Percentiles rank a stretch among this genome's conserved stretches.
Conservation (phyloP, 768 basidiomycete species). For the Dictyophora rubrovolvata region DNA sequence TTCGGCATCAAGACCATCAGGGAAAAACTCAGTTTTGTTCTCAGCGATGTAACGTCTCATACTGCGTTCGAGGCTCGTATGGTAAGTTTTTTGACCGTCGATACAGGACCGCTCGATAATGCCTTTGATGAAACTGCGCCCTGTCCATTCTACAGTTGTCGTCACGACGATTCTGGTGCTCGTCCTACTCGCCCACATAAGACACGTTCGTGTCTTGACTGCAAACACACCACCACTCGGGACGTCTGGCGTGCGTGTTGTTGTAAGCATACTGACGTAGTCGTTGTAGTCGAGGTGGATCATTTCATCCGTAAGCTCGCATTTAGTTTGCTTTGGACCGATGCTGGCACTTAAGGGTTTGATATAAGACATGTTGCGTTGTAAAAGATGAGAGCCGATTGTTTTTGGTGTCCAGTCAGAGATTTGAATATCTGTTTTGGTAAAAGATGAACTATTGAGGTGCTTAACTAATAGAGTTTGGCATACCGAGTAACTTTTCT, state of each 20-base stretch:
- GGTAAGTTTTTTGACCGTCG: constrained; percentile 86
- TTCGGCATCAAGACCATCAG: constrained; percentile 61
- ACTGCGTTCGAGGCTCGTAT: constrained; percentile 67
- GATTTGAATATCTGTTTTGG: constrained; percentile 73
- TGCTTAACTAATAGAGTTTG: background rate
- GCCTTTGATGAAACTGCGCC: constrained; percentile 93
- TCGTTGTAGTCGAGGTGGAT: constrained; percentile 74
- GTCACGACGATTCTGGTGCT: constrained; percentile 77
- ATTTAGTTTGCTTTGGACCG: constrained; percentile 92
- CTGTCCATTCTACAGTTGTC: constrained; percentile 91
- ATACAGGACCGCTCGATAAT: constrained; percentile 89
- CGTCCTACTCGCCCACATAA: constrained; percentile 84
- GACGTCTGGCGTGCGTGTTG: constrained; percentile 88
- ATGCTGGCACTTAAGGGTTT: constrained; percentile 82
- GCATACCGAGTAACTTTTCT: constrained; percentile 79
- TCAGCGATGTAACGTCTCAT: constrained; percentile 86
- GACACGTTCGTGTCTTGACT: constrained; percentile 89
- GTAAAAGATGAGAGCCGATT: constrained; percentile 55
- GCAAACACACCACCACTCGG: constrained; percentile 88
- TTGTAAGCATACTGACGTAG: constrained; percentile 74
- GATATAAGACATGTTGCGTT: constrained; percentile 92
- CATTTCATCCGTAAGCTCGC: constrained; percentile 85
- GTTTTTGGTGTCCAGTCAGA: constrained; percentile 81
- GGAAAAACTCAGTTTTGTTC: constrained; percentile 83
- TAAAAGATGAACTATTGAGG: background rate